These are phyloP conservation scores for Combretum micranthum DNA, from an alignment of 345 rosid species.

Conservation along the genomic window DNA sequence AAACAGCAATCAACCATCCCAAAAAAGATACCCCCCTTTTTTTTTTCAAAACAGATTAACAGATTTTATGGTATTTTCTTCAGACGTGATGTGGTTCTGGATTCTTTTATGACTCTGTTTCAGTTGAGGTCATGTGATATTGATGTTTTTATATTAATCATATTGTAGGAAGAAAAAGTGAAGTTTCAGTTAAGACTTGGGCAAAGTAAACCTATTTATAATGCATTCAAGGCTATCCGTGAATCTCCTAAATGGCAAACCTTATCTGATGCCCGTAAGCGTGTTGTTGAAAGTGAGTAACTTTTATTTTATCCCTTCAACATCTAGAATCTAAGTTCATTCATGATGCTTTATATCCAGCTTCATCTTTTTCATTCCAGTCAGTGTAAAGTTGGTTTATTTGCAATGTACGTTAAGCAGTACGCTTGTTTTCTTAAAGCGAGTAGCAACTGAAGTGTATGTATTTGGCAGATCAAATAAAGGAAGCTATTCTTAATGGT, in stretches of 20 bases:
- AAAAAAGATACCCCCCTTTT: too few relatives aligned
- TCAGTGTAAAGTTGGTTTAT: neutral
- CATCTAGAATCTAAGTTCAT: too few relatives aligned
- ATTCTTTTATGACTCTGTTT: neutral
- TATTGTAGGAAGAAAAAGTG: conserved; percentile 68
- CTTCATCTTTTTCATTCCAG: too few relatives aligned
- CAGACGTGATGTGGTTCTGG: neutral
- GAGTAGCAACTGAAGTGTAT: neutral
- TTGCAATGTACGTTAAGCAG: neutral
- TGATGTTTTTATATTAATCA: conserved; percentile 10
- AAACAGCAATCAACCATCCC: too few relatives aligned
- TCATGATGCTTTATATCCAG: too few relatives aligned
- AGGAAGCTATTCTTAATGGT: conserved; percentile 87
- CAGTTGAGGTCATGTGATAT: neutral
- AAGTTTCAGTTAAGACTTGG: conserved; percentile 65
- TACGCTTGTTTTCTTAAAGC: neutral
- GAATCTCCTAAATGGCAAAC: conserved; percentile 61
- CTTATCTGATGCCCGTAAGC: conserved; percentile 59
- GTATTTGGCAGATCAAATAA: conserved; percentile 46
- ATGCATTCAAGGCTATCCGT: conserved; percentile 63
- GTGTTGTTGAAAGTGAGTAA: conserved; percentile 63
- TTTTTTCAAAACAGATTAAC: too few relatives aligned
- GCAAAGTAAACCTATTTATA: conserved; percentile 73
- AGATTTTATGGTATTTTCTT: too few relatives aligned
- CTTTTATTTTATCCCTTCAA: neutral